Evolutionary conservation across 352 stramenopile genomes (phyloP), one percentile per base, ranked within the genome.

Genomic region (Phytophthora foliorum): DNA sequence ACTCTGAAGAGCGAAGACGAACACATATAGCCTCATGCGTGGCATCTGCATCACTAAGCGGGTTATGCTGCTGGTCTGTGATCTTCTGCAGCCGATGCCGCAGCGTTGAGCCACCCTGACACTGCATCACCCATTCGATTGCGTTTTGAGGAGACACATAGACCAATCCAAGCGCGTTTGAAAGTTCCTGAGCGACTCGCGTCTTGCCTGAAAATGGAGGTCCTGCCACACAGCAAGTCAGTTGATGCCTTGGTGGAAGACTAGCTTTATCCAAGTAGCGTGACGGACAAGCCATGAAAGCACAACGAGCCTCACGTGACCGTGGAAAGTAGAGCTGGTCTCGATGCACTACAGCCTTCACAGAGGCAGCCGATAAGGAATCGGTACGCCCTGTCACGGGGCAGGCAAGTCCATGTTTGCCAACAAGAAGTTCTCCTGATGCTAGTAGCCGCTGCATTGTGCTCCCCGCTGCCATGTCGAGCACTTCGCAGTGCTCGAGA

Each of bases 271-370:
- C 52, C 13, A 77, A 59, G 27, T 64, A 77, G 41, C 31, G 60
- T 14, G 60, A 59, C 2, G 69, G 69, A 44, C 69, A 72, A 31
- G 69, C 50, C 25, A 67, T 57, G 34, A 77, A 77, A 9, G 63
- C 38, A 19, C 57, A 25, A 5, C 63, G 38, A 0, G 64, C 67
- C 11, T 80, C 57, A 8, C 21, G 31, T 7, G 65, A 80, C 38
- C 46, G 21, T 29, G 80, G 77, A 38, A 94, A 94, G 57, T 94
- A 94, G 34, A 91, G 48, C 4, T 88, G 77, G 4, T 72, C 60
- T n/a, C 81, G 79, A 49, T 89, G 79, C 7, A 81, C 38, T 3
- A 92, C 69, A 19, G 69, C 66, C 5, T 46, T 51, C 0, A 54
- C 24, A 2, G 45, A 57, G 0, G 6, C 22, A 27, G 42, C 17